Base-by-base conservation (phyloP, 441 rosid genomes). In the Populus hybrid region DNA sequence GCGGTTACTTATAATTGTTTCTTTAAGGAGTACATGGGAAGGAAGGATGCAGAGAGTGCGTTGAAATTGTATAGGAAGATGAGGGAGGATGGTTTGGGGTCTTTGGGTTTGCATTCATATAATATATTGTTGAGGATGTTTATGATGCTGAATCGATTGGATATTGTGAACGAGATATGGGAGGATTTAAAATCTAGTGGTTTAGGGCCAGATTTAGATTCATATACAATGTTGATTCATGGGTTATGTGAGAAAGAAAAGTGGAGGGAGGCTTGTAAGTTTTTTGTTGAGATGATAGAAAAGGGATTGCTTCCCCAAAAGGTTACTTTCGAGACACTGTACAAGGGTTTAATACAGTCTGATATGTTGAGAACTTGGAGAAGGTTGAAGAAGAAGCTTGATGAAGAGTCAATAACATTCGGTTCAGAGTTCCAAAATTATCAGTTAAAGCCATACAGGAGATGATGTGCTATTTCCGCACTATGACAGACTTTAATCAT, bases 221-320 rank as follows among this genome's bases (percentile, higher is more conserved):
- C 98, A 1, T 92, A 92, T 72, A 92, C 98, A 14, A 63, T 83
- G 46, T 79, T 94, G 86, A 85, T 94, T 76, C 97, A 89, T 73
- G 95, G 90, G 61, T 53, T 94, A 70, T 92, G 98, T 42, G 85
- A 82, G 72, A 92, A 88, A 79, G 85, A 84, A 40, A 89, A 86
- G 76, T 94, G 97, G 95, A 91, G 78, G 70, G 92, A 90, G 76
- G 97, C 99, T 46, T 94, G 98, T 82, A 85, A 81, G 66, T 87
- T 77, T 40, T 95, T 95, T 67, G 97, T 92, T 59, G 97, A 95
- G 87, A 95, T 95, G 98, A 92, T 92, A 53, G 98, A 95, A 86
- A 90, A 73, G 67, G 99, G 99, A 34, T 83, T 88, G 73, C 95
- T 95, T 76, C 98, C 99, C 23, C 97, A 92, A 34, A 92, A 89